phyloP scores from a whole-genome alignment of 2,329 filamentous ascomycete genomes.

The Trichoderma pleuroti region DNA sequence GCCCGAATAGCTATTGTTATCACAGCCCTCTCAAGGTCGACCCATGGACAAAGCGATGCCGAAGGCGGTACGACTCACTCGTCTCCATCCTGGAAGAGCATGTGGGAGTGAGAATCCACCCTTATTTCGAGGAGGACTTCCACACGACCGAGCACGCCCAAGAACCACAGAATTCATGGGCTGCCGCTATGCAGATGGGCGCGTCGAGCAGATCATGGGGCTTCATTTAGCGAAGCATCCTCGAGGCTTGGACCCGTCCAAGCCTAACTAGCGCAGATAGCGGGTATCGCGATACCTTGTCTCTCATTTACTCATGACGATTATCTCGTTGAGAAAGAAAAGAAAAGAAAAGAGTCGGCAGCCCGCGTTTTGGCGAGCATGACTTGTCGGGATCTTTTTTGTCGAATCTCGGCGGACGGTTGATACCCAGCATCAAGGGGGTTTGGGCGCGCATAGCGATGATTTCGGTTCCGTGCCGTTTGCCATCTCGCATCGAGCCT shows the following conservation, averaged over 20 bases:
- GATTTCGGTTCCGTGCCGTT: conserved; percentile 11
- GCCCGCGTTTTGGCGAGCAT: conserved; percentile 6
- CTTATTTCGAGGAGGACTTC: conserved; percentile 45
- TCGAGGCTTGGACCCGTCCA: neutral
- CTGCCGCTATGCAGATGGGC: conserved; percentile 33
- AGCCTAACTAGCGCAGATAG: neutral
- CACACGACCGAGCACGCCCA: conserved; percentile 39
- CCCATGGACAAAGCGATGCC: conserved; percentile 43
- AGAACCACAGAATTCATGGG: conserved; percentile 38
- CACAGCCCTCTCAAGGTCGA: conserved; percentile 43
- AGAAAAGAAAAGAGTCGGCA: neutral
- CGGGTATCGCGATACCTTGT: conserved; percentile 9
- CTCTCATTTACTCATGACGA: conserved; percentile 8
- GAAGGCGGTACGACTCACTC: conserved; percentile 39
- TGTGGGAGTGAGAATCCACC: conserved; percentile 36
- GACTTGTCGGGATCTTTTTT: conserved; percentile 7
- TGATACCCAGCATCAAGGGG: conserved; percentile 13
- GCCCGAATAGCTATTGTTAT: conserved; percentile 41
- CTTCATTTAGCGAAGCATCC: conserved; percentile 29
- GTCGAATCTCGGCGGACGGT: conserved; percentile 4
- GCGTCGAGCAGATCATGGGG: conserved; percentile 29
- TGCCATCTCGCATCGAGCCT: conserved; percentile 19
- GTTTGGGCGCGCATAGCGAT: conserved; percentile 10
- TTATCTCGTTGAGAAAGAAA: neutral
- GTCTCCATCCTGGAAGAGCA: conserved; percentile 38